Evolutionary conservation across 176 grass and related monocot species (phyloP).

Genomic region (Dendrocalamus sinicus): DNA sequence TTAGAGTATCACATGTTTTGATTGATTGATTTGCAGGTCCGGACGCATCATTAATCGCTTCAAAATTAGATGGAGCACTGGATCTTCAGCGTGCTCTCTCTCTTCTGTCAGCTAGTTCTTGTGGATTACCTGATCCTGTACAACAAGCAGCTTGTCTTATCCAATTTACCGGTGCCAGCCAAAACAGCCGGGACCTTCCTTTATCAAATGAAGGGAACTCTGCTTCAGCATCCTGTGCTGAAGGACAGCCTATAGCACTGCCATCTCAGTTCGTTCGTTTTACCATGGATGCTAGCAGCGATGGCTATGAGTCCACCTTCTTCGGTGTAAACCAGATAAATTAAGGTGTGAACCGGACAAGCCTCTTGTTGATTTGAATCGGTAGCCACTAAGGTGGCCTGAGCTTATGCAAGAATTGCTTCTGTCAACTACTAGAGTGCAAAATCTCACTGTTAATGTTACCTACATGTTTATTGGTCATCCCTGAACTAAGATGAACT

Average conservation of each 20-base stretch:
- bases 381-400: constrained; percentile 18
- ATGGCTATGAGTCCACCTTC: constrained; percentile 48
- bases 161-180: constrained; percentile 47
- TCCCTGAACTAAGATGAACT: constrained; percentile 32
- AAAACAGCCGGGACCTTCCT: constrained; percentile 45
- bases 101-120: constrained; percentile 96
- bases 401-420: constrained; percentile 31
- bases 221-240: constrained; percentile 33
- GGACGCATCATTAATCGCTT: constrained; percentile 59
- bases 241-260: constrained; percentile 39
- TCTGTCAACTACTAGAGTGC: constrained; percentile 22
- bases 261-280: constrained; percentile 49
- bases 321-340: constrained; percentile 53
- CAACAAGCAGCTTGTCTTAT: constrained; percentile 53
- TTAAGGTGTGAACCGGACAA: neutral
- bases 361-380: constrained; percentile 25
- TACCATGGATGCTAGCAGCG: constrained; percentile 43
- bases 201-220: constrained; percentile 44
- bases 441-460: constrained; percentile 35
- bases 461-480: constrained; percentile 27
- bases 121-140: constrained; percentile 57
- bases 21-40: constrained; percentile 50
- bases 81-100: constrained; percentile 97
- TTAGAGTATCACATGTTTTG: constrained; percentile 28
- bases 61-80: constrained; percentile 84